Percentiles rank a stretch among this genome's conserved stretches.
Conservation (phyloP, 2,329 filamentous ascomycete genomes). For the Metarhizium brunneum region DNA sequence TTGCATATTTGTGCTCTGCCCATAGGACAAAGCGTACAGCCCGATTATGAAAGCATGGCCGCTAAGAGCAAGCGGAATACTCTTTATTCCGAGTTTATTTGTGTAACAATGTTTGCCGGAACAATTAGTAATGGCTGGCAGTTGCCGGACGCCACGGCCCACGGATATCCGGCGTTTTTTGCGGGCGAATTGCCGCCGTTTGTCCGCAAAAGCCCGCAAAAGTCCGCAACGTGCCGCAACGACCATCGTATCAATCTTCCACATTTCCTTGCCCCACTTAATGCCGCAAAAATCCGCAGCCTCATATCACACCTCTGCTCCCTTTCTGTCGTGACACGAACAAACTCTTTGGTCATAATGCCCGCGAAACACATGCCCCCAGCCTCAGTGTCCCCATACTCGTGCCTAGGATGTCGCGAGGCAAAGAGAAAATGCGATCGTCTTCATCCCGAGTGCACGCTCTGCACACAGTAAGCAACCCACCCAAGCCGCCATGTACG, state of each 20-base stretch:
- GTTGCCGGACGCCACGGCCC: too few relatives aligned
- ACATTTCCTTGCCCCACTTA: background rate
- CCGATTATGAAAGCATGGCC: too few relatives aligned
- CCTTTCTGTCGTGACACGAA: background rate
- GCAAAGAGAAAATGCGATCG: conserved; percentile 5
- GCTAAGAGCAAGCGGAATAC: too few relatives aligned
- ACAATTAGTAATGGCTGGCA: background rate
- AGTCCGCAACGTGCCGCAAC: background rate
- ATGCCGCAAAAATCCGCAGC: background rate
- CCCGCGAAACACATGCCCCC: too few relatives aligned
- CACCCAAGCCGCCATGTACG: too few relatives aligned
- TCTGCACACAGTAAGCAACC: conserved; percentile 5
- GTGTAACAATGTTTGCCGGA: too few relatives aligned
- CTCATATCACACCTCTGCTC: background rate
- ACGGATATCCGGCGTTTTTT: too few relatives aligned
- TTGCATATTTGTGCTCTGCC: background rate
- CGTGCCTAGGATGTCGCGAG: background rate
- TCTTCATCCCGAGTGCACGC: conserved; percentile 5
- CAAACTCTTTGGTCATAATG: too few relatives aligned
- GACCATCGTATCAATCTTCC: too few relatives aligned
- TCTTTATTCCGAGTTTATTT: too few relatives aligned
- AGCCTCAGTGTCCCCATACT: background rate
- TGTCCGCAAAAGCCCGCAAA: background rate
- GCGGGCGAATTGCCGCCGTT: background rate
- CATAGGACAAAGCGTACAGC: too few relatives aligned